Percentiles rank a stretch among this genome's conserved stretches.
phyloP scores from a whole-genome alignment of 2,329 filamentous ascomycete genomes.

The Berkeleyomyces basicola region DNA sequence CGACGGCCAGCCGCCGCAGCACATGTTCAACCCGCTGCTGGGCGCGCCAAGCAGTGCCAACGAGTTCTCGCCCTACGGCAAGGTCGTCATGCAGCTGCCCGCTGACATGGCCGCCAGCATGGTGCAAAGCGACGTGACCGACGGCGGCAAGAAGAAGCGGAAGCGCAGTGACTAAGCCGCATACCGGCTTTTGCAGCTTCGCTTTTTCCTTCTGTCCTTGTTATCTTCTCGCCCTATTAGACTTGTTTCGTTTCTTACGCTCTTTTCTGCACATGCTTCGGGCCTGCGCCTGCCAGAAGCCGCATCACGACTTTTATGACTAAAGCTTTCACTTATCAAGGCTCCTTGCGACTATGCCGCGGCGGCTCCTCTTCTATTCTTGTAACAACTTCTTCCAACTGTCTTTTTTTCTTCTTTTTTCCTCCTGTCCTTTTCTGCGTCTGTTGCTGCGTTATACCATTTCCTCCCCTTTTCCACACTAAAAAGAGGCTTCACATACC shows the following conservation, averaged over 20 bases:
- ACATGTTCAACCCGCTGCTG: slow-evolving; percentile 27
- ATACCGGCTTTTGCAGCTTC: background rate
- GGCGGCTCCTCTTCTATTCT: slow-evolving; percentile 11
- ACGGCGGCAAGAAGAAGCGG: slow-evolving; percentile 38
- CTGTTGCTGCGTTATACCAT: background rate
- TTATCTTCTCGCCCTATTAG: background rate
- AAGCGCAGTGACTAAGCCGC: slow-evolving; percentile 52
- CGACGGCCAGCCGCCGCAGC: slow-evolving; percentile 25
- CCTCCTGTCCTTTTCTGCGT: background rate
- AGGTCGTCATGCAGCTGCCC: slow-evolving; percentile 67
- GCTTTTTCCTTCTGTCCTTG: background rate
- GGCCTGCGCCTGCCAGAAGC: background rate
- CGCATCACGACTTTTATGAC: slow-evolving; percentile 13
- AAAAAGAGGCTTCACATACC: background rate
- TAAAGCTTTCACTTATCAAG: slow-evolving; percentile 16
- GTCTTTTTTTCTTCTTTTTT: background rate
- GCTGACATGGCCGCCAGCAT: slow-evolving; percentile 42
- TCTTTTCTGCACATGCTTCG: background rate
- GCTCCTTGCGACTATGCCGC: no score
- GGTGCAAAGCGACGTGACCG: slow-evolving; percentile 32
- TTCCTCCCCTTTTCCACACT: background rate
- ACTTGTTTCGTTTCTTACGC: slow-evolving; percentile 4
- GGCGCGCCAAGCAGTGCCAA: slow-evolving; percentile 29
- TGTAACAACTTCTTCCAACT: slow-evolving; percentile 16
- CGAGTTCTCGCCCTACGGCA: slow-evolving; percentile 53